Conservation (phyloP, 2,329 filamentous ascomycete genomes). For the Paraconiothyrium sp. region DNA sequence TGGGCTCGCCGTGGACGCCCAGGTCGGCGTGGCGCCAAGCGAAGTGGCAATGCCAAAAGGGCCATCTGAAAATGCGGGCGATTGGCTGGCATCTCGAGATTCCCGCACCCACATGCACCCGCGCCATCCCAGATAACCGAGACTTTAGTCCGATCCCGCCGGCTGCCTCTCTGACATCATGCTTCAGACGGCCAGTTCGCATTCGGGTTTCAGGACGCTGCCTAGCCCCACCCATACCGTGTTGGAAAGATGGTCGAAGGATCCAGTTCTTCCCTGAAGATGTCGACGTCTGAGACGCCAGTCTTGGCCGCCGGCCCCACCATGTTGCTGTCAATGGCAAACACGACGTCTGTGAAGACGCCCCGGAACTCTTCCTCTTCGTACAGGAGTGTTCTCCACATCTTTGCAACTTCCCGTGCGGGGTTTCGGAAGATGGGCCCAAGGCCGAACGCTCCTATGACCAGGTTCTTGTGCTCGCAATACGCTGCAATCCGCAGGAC, state of each 20-base stretch:
- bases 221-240: conserved; percentile 31
- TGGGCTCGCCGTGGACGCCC: conserved; percentile 18
- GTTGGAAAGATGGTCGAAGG: conserved; percentile 51
- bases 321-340: conserved; percentile 54
- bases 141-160: conserved; percentile 23
- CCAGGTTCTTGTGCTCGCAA: conserved; percentile 51
- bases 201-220: conserved; percentile 10
- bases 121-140: conserved; percentile 23
- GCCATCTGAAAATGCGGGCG: conserved; percentile 17
- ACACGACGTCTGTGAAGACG: conserved; percentile 56
- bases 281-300: conserved; percentile 48
- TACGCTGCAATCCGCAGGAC: conserved; percentile 73
- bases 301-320: conserved; percentile 43
- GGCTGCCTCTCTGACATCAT: conserved; percentile 28
- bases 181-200: conserved; percentile 9
- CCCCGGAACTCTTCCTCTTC: conserved; percentile 56
- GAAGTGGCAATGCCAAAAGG: conserved; percentile 13
- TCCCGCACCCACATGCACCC: conserved; percentile 15
- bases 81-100: conserved; percentile 21
- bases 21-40: conserved; percentile 25
- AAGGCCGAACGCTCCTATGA: conserved; percentile 56
- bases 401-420: conserved; percentile 53
- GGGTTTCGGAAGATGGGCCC: conserved; percentile 58
- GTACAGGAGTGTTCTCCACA: conserved; percentile 57
- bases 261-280: conserved; percentile 53